phyloP scores from a whole-genome alignment of 1,139 yeast genomes.

The Arxiozyma telluris region DNA sequence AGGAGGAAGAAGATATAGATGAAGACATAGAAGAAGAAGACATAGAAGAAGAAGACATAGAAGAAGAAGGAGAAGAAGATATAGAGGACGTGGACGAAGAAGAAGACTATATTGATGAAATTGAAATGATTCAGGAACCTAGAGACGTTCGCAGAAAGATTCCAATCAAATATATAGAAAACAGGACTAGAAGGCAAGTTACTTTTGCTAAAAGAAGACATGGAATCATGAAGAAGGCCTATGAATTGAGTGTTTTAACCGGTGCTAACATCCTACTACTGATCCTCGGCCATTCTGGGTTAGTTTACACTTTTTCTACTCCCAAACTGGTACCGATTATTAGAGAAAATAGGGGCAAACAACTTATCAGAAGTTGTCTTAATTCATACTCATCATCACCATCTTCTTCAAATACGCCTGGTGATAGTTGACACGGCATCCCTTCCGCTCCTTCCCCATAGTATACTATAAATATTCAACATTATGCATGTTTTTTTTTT shows the following conservation, averaged over 20 bases:
- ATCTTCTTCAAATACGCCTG: too few relatives aligned
- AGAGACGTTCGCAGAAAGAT: slow-evolving; percentile 60
- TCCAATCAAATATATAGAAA: slow-evolving; percentile 92
- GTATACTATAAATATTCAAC: neutral
- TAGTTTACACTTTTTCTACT: slow-evolving; percentile 96
- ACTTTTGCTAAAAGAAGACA: slow-evolving; percentile 97
- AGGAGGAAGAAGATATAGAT: neutral
- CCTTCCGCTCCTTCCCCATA: neutral
- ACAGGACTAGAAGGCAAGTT: slow-evolving; percentile 92
- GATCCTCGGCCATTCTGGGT: slow-evolving; percentile 94
- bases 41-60: neutral
- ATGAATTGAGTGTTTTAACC: slow-evolving; percentile 87
- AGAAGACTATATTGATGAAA: slow-evolving; percentile 9
- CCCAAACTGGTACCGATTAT: slow-evolving; percentile 97
- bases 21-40: slow-evolving; percentile 4
- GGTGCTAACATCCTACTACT: slow-evolving; percentile 92
- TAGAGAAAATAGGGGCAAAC: slow-evolving; percentile 94
- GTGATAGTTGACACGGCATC: too few relatives aligned
- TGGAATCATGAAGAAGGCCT: slow-evolving; percentile 97
- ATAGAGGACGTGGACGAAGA: slow-evolving; percentile 6
- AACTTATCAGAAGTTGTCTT: slow-evolving; percentile 90
- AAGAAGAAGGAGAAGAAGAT: slow-evolving; percentile 5
- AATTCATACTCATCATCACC: slow-evolving; percentile 32
- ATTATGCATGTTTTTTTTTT: neutral
- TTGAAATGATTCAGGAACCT: slow-evolving; percentile 4